Base-by-base conservation (phyloP, 2,329 filamentous ascomycete species). In the Phyllosticta citriasiana region DNA sequence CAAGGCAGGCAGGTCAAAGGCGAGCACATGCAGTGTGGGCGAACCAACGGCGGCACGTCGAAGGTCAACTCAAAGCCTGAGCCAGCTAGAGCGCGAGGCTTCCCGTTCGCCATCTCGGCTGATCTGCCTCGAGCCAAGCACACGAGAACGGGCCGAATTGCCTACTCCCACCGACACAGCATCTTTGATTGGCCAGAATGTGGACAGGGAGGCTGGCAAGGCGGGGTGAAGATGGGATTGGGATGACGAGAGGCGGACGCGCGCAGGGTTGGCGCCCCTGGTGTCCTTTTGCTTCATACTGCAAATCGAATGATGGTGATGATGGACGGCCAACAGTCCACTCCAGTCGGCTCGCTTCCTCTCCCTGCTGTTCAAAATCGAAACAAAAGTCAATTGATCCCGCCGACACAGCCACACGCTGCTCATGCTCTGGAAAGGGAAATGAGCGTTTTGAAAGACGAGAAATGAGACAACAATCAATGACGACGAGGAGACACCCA, bases 121-220 rank as follows among this genome's bases (percentile, higher is more conserved):
- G 58, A 60, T 60, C 58, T 60, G 40, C 58, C 58, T 47, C 40
- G 4, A 47, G 14, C 35, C 53, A 53, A 54, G 57, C 53, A 60
- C 58, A 60, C 58, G 58, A 60, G 58, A 24, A 60, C 58, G 58
- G 58, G 19, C 58, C 58, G 58, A 60, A 60, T 60, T 25, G 33
- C 30, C 35, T 22, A 55, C 52, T 19, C 8, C 50, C 25, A 27
- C 53, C 58, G 35, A 60, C 19, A 56, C 40, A n/a, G 40, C 14
- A 6, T 14, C 14, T 47, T 47, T 16, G 40, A 47, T 47, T 47
- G 40, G 40, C 40, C 16, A 47, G 40, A n/a, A 4, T 47, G 40
- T 6, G 2, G 40, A 4, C 40, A 47, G 40, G 40, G 40, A 47
- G 40, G 14, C 40, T 14, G n/a, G 40, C 40, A 16, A 47, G 40